These are phyloP conservation scores for Lyophyllum atratum DNA, from an alignment of 768 basidiomycete species.

Conservation along the genomic window DNA sequence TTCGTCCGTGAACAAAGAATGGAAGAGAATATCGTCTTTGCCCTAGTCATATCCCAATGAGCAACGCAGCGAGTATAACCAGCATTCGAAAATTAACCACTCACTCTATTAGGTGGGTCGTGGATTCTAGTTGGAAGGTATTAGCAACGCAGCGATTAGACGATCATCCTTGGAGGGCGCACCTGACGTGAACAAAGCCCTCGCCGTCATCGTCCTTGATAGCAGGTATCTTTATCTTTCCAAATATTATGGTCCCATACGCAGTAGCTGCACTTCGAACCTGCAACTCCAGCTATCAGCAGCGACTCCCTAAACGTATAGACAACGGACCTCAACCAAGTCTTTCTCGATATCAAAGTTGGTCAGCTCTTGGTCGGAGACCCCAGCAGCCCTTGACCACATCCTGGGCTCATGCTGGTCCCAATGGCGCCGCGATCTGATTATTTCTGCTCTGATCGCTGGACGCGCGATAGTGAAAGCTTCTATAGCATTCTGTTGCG, in stretches of 20 bases:
- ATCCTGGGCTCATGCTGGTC: constrained; percentile 69
- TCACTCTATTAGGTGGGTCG: constrained; percentile 71
- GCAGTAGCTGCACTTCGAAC: constrained; percentile 58
- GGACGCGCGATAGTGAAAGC: constrained; percentile 61
- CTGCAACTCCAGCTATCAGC: constrained; percentile 18
- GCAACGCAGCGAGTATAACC: background rate
- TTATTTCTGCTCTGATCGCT: constrained; percentile 64
- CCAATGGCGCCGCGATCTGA: constrained; percentile 70
- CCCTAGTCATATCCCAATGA: constrained; percentile 43
- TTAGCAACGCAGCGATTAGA: background rate
- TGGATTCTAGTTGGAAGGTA: constrained; percentile 53
- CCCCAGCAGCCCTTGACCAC: constrained; percentile 61
- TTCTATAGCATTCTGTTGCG: constrained; percentile 59
- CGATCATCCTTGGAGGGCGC: constrained; percentile 1
- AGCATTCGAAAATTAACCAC: constrained; percentile 14
- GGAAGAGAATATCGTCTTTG: constrained; percentile 64
- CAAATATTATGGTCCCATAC: constrained; percentile 72
- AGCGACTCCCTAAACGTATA: background rate
- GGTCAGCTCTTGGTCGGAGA: constrained; percentile 55
- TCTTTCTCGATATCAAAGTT: constrained; percentile 50
- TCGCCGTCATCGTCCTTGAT: constrained; percentile 61
- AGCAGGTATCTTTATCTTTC: constrained; percentile 74
- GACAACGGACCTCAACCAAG: constrained; percentile 39
- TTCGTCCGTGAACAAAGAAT: constrained; percentile 70
- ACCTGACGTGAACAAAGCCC: constrained; percentile 73